Conservation (phyloP, 164 flowering plant species). For the Vitis riparia region DNA sequence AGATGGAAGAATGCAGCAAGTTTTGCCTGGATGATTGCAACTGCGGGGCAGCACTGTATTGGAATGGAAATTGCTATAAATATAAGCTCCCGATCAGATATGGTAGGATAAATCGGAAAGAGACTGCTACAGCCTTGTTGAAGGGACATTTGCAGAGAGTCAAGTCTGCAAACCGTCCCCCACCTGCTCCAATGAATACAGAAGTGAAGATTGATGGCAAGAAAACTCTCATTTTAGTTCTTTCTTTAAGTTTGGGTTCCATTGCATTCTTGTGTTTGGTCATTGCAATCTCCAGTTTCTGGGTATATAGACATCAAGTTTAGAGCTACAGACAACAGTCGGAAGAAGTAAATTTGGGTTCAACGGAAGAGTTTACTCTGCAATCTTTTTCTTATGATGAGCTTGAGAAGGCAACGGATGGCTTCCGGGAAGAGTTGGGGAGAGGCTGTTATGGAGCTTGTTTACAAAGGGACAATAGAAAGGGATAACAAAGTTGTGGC, state of each 20-base stretch:
- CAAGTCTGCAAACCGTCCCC: not conserved
- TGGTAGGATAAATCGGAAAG: not conserved
- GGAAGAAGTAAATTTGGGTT: not conserved
- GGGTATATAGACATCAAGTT: not conserved
- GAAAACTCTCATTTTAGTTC: not conserved
- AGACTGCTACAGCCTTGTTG: not conserved
- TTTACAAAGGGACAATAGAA: not conserved
- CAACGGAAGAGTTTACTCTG: not conserved
- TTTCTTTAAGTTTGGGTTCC: slow-evolving; percentile 8
- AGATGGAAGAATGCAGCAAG: slow-evolving; percentile 4
- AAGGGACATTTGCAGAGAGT: not conserved
- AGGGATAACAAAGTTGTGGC: not conserved
- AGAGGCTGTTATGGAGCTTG: not conserved
- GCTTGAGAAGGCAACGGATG: not conserved
- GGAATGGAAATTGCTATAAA: slow-evolving; percentile 4
- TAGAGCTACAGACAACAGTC: not conserved
- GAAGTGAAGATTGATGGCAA: not conserved
- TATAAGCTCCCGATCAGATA: slow-evolving; percentile 12
- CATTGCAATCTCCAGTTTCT: slow-evolving; percentile 7
- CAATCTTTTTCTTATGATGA: not conserved
- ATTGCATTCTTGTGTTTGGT: slow-evolving; percentile 2
- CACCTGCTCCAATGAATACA: not conserved
- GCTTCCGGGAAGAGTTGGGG: not conserved
- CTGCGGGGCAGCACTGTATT: slow-evolving; percentile 12
- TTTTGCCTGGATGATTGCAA: slow-evolving; percentile 13